Percentiles rank a stretch among this genome's conserved stretches.
Evolutionary conservation across 73 alveolate species (phyloP).

Genomic region (Paramecium primaurelia): DNA sequence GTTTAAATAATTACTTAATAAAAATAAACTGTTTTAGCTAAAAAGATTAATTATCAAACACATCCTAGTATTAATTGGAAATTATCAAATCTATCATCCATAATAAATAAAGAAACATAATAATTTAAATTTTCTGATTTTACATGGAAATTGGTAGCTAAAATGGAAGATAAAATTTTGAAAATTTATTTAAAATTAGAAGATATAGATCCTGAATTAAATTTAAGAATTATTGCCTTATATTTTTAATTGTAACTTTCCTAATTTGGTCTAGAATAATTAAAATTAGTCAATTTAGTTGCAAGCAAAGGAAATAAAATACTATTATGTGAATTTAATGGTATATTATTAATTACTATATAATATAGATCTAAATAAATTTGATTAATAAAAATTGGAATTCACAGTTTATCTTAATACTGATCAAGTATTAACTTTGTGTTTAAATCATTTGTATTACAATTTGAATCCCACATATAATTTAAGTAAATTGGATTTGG

Average conservation of each 20-base stretch:
- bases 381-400: constrained; percentile 50
- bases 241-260: constrained; percentile 38
- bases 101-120: constrained; percentile 53
- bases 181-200: constrained; percentile 57
- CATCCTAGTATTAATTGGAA: constrained; percentile 65
- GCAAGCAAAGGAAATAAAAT: constrained; percentile 45
- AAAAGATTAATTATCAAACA: background rate
- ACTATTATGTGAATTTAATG: constrained; percentile 48
- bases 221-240: constrained; percentile 17
- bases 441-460: constrained; percentile 27
- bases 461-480: constrained; percentile 25
- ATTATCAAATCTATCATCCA: constrained; percentile 55
- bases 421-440: constrained; percentile 30
- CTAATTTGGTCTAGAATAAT: background rate
- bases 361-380: background rate
- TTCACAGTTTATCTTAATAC: constrained; percentile 57
- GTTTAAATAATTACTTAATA: background rate
- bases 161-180: constrained; percentile 59
- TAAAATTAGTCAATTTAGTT: constrained; percentile 21
- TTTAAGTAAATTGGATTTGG: constrained; percentile 4
- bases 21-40: background rate
- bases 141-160: constrained; percentile 59
- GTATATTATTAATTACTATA: background rate
- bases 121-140: constrained; percentile 56
- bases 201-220: constrained; percentile 56